Conservation (phyloP, 2,329 filamentous ascomycete genomes). For the Thielaviopsis ethacetica region DNA sequence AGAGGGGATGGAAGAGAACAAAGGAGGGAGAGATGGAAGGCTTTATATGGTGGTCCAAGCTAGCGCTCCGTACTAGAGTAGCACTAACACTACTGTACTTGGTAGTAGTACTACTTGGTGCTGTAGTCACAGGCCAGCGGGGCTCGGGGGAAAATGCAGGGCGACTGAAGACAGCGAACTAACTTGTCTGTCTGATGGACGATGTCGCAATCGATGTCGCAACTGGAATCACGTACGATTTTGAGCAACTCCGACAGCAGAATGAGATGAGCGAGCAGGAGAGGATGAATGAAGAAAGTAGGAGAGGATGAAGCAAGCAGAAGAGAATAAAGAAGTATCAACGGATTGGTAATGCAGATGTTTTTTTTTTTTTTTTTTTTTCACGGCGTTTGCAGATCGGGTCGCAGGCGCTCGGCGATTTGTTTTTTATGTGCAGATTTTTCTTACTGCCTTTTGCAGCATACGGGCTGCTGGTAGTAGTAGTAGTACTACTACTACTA, state of each 20-base stretch:
- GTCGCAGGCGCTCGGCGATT: no score
- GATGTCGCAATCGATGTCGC: conserved; percentile 9
- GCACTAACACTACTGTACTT: no score
- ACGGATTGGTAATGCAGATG: background rate
- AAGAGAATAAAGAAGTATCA: background rate
- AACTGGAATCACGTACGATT: background rate
- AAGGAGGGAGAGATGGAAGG: background rate
- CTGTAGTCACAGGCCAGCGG: background rate
- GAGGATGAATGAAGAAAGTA: background rate
- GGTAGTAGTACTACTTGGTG: no score
- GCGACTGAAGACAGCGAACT: background rate
- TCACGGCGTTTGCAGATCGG: no score
- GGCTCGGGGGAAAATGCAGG: background rate
- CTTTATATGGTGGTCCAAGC: no score
- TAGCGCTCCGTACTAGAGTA: background rate
- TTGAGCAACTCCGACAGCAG: background rate
- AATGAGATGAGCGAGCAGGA: background rate
- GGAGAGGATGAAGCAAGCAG: no score
- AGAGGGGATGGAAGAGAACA: background rate
- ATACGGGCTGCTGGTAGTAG: no score
- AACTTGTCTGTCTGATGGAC: no score
- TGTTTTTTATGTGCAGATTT: background rate
- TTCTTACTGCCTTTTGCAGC: background rate
- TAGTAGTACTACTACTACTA: no score
- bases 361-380: background rate